Conservation (phyloP, 805 yeast species). For the Suhomyces prunicola region DNA sequence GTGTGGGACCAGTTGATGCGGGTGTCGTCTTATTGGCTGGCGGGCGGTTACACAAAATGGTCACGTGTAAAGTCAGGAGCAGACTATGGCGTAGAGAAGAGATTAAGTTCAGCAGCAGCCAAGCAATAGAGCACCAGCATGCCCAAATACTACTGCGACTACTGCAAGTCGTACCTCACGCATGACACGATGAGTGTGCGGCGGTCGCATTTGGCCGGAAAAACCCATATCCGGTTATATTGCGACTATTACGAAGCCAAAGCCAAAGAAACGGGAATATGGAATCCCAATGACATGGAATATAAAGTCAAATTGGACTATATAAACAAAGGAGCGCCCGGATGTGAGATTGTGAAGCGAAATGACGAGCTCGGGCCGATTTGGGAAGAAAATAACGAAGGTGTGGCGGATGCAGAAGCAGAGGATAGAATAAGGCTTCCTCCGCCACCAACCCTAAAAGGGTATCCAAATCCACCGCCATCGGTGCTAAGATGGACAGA, state of each 20-base stretch:
- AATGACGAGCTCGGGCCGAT: neutral
- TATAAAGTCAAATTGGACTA: constrained; percentile 36
- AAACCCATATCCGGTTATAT: constrained; percentile 67
- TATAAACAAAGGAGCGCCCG: constrained; percentile 34
- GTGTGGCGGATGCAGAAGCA: constrained; percentile 18
- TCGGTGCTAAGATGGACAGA: constrained; percentile 19
- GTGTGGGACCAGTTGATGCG: neutral
- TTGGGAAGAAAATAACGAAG: constrained; percentile 13
- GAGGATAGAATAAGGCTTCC: constrained; percentile 13
- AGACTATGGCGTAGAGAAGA: neutral
- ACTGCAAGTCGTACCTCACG: constrained; percentile 77
- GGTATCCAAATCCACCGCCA: constrained; percentile 38
- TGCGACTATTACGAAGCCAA: constrained; percentile 67
- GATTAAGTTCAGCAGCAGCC: neutral
- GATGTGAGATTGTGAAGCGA: constrained; percentile 2
- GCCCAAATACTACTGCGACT: constrained; percentile 81
- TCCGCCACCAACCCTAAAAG: constrained; percentile 32
- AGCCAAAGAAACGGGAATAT: constrained; percentile 29
- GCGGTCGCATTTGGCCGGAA: constrained; percentile 74
- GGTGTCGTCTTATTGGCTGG: constrained; percentile 3
- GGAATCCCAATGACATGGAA: constrained; percentile 28
- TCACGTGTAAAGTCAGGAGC: constrained; percentile 1
- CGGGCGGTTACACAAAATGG: constrained; percentile 1
- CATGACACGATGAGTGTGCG: constrained; percentile 88
- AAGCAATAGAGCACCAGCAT: constrained; percentile 22